These are phyloP conservation scores for Cercospora zeae-maydis DNA, from an alignment of 2,329 filamentous ascomycete species.

Conservation along the genomic window DNA sequence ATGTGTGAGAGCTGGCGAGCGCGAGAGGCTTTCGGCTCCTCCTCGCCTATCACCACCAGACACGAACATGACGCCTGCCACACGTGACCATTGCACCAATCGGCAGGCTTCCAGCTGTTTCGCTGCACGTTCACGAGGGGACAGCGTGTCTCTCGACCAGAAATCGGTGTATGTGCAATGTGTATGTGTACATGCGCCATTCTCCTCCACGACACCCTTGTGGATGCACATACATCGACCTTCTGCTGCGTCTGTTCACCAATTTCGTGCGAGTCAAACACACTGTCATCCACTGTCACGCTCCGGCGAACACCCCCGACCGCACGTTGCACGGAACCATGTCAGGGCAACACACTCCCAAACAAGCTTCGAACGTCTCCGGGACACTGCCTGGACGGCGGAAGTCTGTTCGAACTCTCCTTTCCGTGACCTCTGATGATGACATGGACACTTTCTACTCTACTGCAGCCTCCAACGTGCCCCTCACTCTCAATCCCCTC, in stretches of 20 bases:
- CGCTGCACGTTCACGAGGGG: neutral
- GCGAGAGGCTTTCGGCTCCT: neutral
- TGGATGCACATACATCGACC: neutral
- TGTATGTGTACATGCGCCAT: neutral
- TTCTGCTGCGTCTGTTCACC: neutral
- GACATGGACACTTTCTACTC: neutral
- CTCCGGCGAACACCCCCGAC: neutral
- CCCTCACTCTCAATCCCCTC: slow-evolving; percentile 55
- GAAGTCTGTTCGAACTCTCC: neutral
- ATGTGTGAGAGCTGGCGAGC: neutral
- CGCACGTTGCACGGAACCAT: neutral
- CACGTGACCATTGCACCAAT: neutral
- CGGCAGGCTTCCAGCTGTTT: neutral
- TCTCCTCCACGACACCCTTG: too few relatives aligned
- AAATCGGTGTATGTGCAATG: neutral
- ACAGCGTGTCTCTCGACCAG: neutral
- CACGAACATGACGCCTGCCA: neutral
- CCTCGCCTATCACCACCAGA: neutral
- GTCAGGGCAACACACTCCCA: too few relatives aligned
- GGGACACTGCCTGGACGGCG: too few relatives aligned
- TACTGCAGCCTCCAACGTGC: neutral
- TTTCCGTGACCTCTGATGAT: neutral
- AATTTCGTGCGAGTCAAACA: neutral
- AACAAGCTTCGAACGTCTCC: too few relatives aligned
- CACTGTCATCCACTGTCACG: neutral